Conservation (phyloP, 2,329 filamentous ascomycete genomes). For the Epichloe amarillans region DNA sequence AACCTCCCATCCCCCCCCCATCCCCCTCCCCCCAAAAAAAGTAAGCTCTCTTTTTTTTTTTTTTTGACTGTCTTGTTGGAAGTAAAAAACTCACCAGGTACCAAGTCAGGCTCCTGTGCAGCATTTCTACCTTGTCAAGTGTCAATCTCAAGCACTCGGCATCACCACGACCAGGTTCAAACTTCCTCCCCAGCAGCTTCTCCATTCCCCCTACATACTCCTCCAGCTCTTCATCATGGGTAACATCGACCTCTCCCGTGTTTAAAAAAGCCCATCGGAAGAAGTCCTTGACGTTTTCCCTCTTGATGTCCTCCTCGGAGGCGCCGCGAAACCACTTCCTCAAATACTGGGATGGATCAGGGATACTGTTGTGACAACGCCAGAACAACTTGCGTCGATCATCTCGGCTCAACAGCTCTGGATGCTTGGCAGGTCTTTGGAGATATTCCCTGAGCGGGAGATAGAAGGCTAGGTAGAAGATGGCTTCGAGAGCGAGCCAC, state of each 20-base stretch:
- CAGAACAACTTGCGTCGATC: slow-evolving; percentile 36
- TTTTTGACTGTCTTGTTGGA: too few species aligned
- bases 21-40: too few species aligned
- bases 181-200: slow-evolving; percentile 31
- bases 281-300: slow-evolving; percentile 50
- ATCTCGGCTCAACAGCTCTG: slow-evolving; percentile 26
- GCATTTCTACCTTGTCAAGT: slow-evolving; percentile 42
- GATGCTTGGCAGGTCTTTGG: slow-evolving; percentile 37
- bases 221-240: slow-evolving; percentile 37
- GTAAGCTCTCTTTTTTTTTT: too few species aligned
- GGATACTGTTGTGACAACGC: slow-evolving; percentile 36
- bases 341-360: slow-evolving; percentile 38
- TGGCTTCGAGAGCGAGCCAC: slow-evolving; percentile 34
- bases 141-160: slow-evolving; percentile 42
- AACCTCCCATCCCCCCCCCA: too few species aligned
- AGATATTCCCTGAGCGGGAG: slow-evolving; percentile 37
- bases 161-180: slow-evolving; percentile 37
- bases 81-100: slow-evolving; percentile 31
- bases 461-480: slow-evolving; percentile 41
- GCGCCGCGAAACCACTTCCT: slow-evolving; percentile 45
- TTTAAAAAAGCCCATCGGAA: slow-evolving; percentile 48
- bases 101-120: slow-evolving; percentile 41
- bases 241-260: slow-evolving; percentile 25
- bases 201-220: slow-evolving; percentile 40
- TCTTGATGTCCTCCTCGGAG: slow-evolving; percentile 34